Conservation (phyloP, 345 rosid genomes). For the Euphorbia lathyris region DNA sequence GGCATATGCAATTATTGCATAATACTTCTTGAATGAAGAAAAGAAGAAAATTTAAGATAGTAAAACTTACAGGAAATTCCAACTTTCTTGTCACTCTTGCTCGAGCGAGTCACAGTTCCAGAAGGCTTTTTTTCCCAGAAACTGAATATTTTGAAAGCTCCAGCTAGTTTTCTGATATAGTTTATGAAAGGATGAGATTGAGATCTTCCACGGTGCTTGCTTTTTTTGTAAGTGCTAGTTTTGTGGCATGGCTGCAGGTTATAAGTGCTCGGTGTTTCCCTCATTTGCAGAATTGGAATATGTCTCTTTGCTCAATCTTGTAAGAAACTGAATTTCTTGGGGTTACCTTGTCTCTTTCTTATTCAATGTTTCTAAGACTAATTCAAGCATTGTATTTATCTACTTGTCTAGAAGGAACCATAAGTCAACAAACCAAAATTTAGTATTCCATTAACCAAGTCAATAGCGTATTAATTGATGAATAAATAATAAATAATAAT, state of each 20-base stretch:
- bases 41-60: conserved; percentile 1
- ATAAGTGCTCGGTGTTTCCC: conserved; percentile 31
- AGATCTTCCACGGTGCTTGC: conserved; percentile 12
- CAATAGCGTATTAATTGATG: not conserved
- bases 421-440: not conserved
- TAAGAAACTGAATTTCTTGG: not conserved
- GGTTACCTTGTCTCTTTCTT: not conserved
- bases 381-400: conserved; percentile 4
- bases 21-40: too few species aligned
- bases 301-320: not conserved
- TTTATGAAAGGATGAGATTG: conserved; percentile 18
- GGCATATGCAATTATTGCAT: too few species aligned
- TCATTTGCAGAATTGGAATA: conserved; percentile 33
- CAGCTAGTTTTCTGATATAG: conserved; percentile 41
- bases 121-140: conserved; percentile 24
- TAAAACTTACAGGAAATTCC: conserved; percentile 55
- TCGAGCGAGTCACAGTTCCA: conserved; percentile 2
- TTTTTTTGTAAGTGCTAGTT: conserved; percentile 10
- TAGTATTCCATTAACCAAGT: not conserved
- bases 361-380: conserved; percentile 15
- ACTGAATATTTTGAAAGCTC: conserved; percentile 34
- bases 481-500: not conserved
- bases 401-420: not conserved
- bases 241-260: conserved; percentile 16
- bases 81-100: conserved; percentile 20